Conservation (phyloP, 2,329 filamentous ascomycete species). For the Colletotrichum abscissum region DNA sequence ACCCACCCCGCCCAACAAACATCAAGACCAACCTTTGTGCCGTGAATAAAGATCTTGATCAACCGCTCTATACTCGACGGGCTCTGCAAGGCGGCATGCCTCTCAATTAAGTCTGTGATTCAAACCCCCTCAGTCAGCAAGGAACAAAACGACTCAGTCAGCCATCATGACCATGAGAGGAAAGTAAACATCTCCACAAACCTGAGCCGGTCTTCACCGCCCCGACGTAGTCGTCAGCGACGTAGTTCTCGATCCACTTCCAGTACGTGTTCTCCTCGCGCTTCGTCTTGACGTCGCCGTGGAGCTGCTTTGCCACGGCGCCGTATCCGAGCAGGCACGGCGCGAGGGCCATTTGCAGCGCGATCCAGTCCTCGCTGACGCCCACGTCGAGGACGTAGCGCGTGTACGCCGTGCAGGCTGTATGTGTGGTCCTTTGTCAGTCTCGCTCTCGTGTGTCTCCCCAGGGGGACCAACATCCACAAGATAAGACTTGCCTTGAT, state of each 20-base stretch:
- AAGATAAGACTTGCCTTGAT: slow-evolving; percentile 66
- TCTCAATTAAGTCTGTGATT: slow-evolving; percentile 76
- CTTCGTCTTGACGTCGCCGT: slow-evolving; percentile 69
- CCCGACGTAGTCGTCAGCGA: slow-evolving; percentile 80
- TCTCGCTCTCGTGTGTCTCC: no score
- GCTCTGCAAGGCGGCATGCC: slow-evolving; percentile 78
- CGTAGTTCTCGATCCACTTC: slow-evolving; percentile 92
- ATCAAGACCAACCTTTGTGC: slow-evolving; percentile 74
- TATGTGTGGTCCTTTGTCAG: slow-evolving; percentile 8
- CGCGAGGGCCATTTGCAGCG: slow-evolving; percentile 84
- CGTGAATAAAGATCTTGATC: slow-evolving; percentile 85
- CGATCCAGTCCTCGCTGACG: slow-evolving; percentile 87
- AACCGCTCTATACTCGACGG: slow-evolving; percentile 83
- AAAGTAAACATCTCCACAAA: slow-evolving; percentile 50
- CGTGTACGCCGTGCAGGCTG: slow-evolving; percentile 84
- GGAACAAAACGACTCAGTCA: not conserved
- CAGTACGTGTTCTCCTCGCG: slow-evolving; percentile 80
- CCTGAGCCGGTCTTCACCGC: slow-evolving; percentile 78
- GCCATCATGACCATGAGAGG: not conserved
- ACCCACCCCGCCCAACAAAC: not conserved
- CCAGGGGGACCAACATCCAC: no score
- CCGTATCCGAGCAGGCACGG: slow-evolving; percentile 93
- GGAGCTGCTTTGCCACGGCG: slow-evolving; percentile 78
- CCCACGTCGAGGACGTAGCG: slow-evolving; percentile 90
- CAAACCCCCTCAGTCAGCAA: not conserved